Evolutionary conservation across 2,329 filamentous ascomycete species (phyloP).

Genomic region (Leptographium galeiforme): DNA sequence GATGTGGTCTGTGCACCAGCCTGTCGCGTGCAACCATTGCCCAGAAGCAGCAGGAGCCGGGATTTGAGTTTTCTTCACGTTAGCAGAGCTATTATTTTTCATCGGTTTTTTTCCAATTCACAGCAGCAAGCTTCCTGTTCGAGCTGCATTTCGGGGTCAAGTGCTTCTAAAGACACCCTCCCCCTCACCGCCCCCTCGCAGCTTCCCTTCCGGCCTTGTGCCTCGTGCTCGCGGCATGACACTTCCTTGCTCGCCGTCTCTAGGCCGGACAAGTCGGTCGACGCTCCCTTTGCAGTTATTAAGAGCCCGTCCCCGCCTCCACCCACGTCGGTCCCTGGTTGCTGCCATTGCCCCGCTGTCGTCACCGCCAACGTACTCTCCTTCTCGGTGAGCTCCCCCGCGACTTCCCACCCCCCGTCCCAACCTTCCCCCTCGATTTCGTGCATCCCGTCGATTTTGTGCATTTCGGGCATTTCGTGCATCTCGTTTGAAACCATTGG

Average conservation of each 20-base stretch:
- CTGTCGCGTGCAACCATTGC: no score
- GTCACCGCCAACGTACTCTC: constrained; percentile 5
- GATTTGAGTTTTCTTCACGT: background rate
- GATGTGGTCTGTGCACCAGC: no score
- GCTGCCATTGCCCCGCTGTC: constrained; percentile 9
- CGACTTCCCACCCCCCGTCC: background rate
- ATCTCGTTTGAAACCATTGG: background rate
- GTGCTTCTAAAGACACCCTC: background rate
- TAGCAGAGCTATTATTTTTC: background rate
- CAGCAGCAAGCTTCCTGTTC: background rate
- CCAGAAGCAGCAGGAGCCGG: background rate
- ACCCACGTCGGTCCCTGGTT: constrained; percentile 3
- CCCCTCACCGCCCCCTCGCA: background rate
- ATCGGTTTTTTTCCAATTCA: background rate
- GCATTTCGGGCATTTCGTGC: background rate
- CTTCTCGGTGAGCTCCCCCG: constrained; percentile 5
- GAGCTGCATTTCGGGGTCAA: background rate
- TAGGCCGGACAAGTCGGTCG: constrained; percentile 6
- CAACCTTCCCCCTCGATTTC: background rate
- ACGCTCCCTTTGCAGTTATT: constrained; percentile 4
- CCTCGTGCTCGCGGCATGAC: constrained; percentile 4
- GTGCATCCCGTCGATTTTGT: background rate
- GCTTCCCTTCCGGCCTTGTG: background rate
- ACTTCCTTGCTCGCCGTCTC: constrained; percentile 3
- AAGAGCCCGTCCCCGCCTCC: constrained; percentile 5